A percentile compares a stretch with the other conserved stretches of the same genome.
Conservation (phyloP, 441 rosid species). For the Pelargonium myrrhifolium region DNA sequence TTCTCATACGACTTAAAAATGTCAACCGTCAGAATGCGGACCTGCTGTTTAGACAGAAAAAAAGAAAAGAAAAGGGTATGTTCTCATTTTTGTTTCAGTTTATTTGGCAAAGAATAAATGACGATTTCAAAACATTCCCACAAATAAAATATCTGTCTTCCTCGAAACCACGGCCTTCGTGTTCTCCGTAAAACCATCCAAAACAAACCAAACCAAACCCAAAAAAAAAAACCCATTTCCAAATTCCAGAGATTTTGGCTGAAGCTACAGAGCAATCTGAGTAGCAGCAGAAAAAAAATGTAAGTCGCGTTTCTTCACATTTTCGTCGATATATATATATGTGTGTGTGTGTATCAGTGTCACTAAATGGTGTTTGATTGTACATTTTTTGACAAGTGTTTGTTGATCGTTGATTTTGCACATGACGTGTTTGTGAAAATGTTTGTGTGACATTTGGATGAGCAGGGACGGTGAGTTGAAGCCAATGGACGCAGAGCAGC, state of each 20-base stretch:
- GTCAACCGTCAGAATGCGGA: no score
- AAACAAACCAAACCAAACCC: not conserved
- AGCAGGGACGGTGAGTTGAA: constrained; percentile 44
- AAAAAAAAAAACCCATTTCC: not conserved
- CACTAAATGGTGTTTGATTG: not conserved
- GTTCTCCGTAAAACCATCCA: not conserved
- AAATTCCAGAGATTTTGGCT: not conserved
- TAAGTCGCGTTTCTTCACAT: constrained; percentile 3
- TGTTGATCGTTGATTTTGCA: not conserved
- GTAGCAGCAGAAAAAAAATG: not conserved
- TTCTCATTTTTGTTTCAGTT: no score
- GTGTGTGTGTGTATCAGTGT: no score
- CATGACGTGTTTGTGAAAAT: constrained; percentile 1
- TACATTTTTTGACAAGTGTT: not conserved
- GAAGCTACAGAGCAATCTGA: not conserved
- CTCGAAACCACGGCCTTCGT: not conserved
- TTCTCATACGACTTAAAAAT: no score
- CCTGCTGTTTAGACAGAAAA: no score
- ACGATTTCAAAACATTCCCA: no score
- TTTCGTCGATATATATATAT: not conserved
- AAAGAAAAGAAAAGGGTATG: no score
- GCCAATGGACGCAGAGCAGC: constrained; percentile 74
- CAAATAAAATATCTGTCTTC: not conserved
- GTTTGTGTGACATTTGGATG: not conserved
- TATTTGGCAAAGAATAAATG: no score